Conservation (phyloP, 2,329 filamentous ascomycete genomes). For the Gremmenia infestans region DNA sequence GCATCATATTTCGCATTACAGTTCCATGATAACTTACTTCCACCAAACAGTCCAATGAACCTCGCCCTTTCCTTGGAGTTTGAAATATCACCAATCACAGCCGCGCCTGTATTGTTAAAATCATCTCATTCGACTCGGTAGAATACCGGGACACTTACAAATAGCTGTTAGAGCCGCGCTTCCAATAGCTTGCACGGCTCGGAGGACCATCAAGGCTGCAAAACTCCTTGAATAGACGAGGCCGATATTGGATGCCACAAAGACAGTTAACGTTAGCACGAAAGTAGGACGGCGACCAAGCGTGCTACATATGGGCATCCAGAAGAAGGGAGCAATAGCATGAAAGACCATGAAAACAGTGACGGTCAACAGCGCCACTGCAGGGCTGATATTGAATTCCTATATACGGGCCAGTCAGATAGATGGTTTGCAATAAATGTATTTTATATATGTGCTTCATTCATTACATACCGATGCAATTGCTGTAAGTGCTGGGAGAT, state of each 20-base stretch:
- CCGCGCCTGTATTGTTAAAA: constrained; percentile 34
- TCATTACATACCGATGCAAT: constrained; percentile 2
- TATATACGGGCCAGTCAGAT: constrained; percentile 28
- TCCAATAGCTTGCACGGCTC: constrained; percentile 52
- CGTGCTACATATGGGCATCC: constrained; percentile 41
- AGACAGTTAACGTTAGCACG: constrained; percentile 42
- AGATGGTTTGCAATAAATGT: background rate
- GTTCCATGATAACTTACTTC: constrained; percentile 1
- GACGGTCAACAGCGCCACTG: constrained; percentile 11
- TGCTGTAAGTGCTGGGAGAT: constrained; percentile 16
- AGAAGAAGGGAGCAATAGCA: constrained; percentile 49
- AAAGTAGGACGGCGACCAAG: constrained; percentile 50
- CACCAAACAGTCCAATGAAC: constrained; percentile 56
- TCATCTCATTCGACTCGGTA: background rate
- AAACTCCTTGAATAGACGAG: constrained; percentile 40
- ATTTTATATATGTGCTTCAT: background rate
- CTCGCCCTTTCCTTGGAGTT: constrained; percentile 54
- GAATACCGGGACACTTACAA: background rate
- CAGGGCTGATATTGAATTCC: constrained; percentile 9
- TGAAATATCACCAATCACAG: constrained; percentile 58
- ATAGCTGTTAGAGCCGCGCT: constrained; percentile 56
- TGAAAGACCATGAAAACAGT: constrained; percentile 42
- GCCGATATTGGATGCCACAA: constrained; percentile 41
- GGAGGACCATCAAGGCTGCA: constrained; percentile 43
- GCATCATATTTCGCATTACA: background rate